Evolutionary conservation across 306 rosid species (phyloP).

Genomic region (Pyrus communis): DNA sequence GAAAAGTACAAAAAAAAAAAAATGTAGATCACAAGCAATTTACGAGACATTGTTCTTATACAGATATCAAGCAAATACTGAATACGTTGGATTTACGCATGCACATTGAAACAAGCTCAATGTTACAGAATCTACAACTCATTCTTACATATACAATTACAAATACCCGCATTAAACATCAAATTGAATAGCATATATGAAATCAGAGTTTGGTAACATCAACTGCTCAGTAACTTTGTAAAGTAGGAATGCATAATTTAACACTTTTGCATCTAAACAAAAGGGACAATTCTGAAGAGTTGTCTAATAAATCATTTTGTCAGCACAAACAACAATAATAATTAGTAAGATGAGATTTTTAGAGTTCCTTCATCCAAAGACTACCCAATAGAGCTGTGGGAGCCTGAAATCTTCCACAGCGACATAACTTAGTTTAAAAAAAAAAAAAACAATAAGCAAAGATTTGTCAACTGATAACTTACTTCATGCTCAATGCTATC

Average conservation of each 20-base stretch:
- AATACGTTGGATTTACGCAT: background rate
- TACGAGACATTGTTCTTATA: background rate
- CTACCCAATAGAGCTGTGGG: background rate
- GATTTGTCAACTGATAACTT: constrained; percentile 22
- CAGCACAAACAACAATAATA: background rate
- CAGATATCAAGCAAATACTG: background rate
- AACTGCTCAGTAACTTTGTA: no score
- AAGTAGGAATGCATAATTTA: no score
- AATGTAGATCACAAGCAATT: background rate
- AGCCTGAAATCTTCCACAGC: background rate
- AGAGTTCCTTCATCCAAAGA: background rate
- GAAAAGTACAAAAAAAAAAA: background rate
- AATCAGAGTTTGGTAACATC: background rate
- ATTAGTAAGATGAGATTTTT: background rate
- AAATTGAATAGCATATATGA: background rate
- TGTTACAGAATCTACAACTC: background rate
- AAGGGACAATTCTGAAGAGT: background rate
- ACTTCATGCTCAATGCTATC: constrained; percentile 97
- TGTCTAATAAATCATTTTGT: background rate
- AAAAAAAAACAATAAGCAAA: background rate
- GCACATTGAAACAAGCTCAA: background rate
- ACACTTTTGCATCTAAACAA: no score
- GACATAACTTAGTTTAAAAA: background rate
- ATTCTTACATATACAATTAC: background rate
- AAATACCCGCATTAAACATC: background rate